Conservation (phyloP, 2,329 filamentous ascomycete species). For the Colletotrichum lentis region DNA sequence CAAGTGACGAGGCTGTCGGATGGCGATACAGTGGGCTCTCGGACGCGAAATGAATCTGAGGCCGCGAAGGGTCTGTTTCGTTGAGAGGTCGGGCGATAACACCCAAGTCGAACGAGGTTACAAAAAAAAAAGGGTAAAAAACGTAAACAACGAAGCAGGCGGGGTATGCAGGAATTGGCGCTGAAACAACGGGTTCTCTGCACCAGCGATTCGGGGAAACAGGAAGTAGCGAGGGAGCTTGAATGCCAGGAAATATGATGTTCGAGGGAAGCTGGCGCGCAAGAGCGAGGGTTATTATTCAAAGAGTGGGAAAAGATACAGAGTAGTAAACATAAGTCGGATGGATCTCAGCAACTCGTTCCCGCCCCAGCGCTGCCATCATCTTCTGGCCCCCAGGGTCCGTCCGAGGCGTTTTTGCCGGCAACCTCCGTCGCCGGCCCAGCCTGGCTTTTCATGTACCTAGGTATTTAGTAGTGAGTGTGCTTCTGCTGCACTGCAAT, state of each 20-base stretch:
- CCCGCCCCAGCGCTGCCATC: conserved; percentile 29
- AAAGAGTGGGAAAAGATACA: conserved; percentile 33
- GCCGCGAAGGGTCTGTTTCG: conserved; percentile 20
- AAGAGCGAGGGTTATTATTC: conserved; percentile 37
- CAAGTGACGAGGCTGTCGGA: conserved; percentile 13
- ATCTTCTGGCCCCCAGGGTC: conserved; percentile 19
- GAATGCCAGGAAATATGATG: conserved; percentile 24
- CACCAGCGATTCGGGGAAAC: conserved; percentile 27
- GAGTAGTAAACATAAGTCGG: conserved; percentile 36
- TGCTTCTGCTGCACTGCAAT: conserved; percentile 2
- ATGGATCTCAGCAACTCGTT: conserved; percentile 33
- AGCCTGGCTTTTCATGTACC: background rate
- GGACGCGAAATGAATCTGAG: conserved; percentile 20
- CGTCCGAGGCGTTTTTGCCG: conserved; percentile 30
- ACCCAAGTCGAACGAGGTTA: conserved; percentile 12
- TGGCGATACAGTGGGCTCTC: conserved; percentile 20
- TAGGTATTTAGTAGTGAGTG: too few relatives aligned
- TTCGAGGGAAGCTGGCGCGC: conserved; percentile 30
- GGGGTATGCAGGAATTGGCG: conserved; percentile 36
- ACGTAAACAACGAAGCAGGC: conserved; percentile 36
- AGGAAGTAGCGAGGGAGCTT: conserved; percentile 27
- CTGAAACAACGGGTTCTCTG: conserved; percentile 35
- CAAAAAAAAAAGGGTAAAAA: background rate
- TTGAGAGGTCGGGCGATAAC: conserved; percentile 33
- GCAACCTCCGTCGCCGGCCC: conserved; percentile 30